Percentiles rank a stretch among this genome's conserved stretches.
Evolutionary conservation across 176 grass and related monocot species (phyloP).

Genomic region (Aegilops umbellulata): DNA sequence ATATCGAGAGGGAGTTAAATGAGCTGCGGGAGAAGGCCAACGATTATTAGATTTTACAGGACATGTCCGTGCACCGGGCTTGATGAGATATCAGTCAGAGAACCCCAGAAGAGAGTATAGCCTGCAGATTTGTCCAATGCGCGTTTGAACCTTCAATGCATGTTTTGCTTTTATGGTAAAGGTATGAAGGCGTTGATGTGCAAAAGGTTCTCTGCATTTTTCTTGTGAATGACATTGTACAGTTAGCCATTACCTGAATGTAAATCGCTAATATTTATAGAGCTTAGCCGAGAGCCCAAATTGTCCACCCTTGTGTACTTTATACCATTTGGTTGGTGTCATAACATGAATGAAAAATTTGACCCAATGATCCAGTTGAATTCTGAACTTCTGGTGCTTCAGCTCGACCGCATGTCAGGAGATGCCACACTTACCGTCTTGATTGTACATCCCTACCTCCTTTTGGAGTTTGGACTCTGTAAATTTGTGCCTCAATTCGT

Average conservation of each 20-base stretch:
- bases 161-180: neutral
- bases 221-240: constrained; percentile 31
- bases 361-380: neutral
- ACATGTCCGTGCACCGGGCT: neutral
- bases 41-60: constrained; percentile 47
- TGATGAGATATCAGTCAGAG: constrained; percentile 9
- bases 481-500: neutral
- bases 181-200: constrained; percentile 7
- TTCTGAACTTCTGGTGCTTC: neutral
- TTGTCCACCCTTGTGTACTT: constrained; percentile 5
- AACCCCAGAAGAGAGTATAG: constrained; percentile 16
- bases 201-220: constrained; percentile 22
- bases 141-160: neutral
- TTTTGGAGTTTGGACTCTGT: neutral
- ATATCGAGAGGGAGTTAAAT: constrained; percentile 87
- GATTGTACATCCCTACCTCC: neutral
- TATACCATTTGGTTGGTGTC: neutral
- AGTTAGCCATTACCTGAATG: constrained; percentile 34
- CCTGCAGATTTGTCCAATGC: neutral
- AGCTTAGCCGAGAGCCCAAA: neutral
- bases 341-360: neutral
- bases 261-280: constrained; percentile 27
- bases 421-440: neutral
- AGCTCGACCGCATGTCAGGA: neutral
- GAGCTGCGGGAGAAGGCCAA: constrained; percentile 80